A percentile compares a stretch with the other conserved stretches of the same genome.
phyloP scores from a whole-genome alignment of 1,139 yeast genomes.

The Ogataea hybrid region DNA sequence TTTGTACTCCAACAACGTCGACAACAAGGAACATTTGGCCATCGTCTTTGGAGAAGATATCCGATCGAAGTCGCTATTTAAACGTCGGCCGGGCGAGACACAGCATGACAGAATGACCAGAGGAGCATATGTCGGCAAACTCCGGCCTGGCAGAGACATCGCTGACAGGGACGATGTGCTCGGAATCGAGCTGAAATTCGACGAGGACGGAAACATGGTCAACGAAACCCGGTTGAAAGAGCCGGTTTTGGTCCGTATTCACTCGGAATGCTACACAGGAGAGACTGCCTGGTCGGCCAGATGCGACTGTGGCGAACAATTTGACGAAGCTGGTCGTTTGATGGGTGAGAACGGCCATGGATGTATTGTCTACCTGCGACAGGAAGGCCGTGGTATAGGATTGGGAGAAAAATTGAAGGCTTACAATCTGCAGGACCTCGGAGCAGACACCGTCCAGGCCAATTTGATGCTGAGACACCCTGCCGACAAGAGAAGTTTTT shows the following conservation, averaged over 20 bases:
- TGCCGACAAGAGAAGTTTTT: constrained; percentile 92
- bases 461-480: constrained; percentile 91
- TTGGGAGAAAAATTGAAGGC: constrained; percentile 96
- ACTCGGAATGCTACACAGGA: constrained; percentile 97
- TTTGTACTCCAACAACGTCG: constrained; percentile 80
- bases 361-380: constrained; percentile 92
- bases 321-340: constrained; percentile 93
- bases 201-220: constrained; percentile 48
- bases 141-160: constrained; percentile 76
- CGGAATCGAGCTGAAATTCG: constrained; percentile 32
- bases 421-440: constrained; percentile 93
- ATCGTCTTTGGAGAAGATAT: constrained; percentile 95
- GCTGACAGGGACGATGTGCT: constrained; percentile 62
- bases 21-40: constrained; percentile 92
- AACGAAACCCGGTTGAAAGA: constrained; percentile 31
- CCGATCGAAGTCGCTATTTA: constrained; percentile 71
- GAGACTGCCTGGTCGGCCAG: constrained; percentile 99
- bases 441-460: constrained; percentile 98
- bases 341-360: constrained; percentile 90
- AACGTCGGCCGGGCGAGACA: constrained; percentile 60
- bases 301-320: constrained; percentile 99
- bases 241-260: constrained; percentile 66
- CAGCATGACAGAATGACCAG: constrained; percentile 95
- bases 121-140: constrained; percentile 90
- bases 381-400: constrained; percentile 98